phyloP scores from a whole-genome alignment of 2,329 filamentous ascomycete genomes.

The Fusarium protoensiforme region DNA sequence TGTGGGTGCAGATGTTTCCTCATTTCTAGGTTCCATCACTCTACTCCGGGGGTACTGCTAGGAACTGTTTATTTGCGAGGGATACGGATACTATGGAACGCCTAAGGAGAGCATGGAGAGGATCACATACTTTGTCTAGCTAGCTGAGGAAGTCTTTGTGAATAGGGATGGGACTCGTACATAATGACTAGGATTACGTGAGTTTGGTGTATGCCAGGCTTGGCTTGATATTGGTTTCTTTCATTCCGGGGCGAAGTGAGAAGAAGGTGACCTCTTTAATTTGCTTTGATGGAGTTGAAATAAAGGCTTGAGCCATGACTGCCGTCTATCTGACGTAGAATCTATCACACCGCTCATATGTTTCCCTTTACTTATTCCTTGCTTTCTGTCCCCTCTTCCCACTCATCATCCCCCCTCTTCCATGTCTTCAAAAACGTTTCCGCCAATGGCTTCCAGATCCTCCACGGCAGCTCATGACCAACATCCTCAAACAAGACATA shows the following conservation, averaged over 20 bases:
- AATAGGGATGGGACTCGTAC: background rate
- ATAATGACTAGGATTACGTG: background rate
- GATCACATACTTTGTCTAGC: background rate
- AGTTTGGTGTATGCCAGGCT: background rate
- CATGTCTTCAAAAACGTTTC: slow-evolving; percentile 9
- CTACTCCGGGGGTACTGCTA: background rate
- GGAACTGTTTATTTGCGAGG: background rate
- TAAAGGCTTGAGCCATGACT: background rate
- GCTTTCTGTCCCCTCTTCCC: background rate
- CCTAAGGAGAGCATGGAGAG: background rate
- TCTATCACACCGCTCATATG: background rate
- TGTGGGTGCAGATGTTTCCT: background rate
- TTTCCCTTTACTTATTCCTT: background rate
- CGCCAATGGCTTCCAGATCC: slow-evolving; percentile 18
- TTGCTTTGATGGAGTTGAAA: background rate
- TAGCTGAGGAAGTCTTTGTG: background rate
- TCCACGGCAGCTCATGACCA: slow-evolving; percentile 33
- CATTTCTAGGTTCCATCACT: background rate
- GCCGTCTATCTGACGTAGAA: background rate
- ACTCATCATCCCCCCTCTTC: slow-evolving; percentile 14
- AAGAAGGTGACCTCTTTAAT: too few relatives aligned
- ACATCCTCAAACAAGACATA: slow-evolving; percentile 39
- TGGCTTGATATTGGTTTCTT: background rate
- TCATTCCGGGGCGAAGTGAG: too few relatives aligned
- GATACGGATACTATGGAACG: background rate